phyloP scores from a whole-genome alignment of 2,329 filamentous ascomycete species.

The Colletotrichum kahawae region DNA sequence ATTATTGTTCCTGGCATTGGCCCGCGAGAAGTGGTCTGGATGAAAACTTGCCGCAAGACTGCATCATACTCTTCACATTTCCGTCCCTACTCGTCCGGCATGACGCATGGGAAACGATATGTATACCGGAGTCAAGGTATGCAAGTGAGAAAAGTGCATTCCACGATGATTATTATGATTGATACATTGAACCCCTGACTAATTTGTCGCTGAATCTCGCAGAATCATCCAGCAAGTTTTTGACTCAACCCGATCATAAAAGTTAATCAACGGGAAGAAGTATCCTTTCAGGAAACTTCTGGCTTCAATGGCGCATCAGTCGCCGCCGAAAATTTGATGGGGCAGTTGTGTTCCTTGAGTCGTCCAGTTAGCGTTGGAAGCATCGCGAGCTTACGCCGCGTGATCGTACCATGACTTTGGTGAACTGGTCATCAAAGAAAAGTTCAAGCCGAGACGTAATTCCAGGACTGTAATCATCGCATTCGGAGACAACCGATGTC shows the following conservation, averaged over 20 bases:
- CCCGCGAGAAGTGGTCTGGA: neutral
- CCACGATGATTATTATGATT: neutral
- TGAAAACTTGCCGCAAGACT: neutral
- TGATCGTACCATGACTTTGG: neutral
- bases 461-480: neutral
- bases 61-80: neutral
- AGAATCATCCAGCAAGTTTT: neutral
- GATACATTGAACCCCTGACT: neutral
- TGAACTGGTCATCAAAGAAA: neutral
- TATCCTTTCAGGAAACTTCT: rapidly evolving
- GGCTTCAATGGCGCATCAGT: neutral
- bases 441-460: neutral
- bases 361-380: rapidly evolving
- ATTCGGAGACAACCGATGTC: neutral
- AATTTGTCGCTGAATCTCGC: neutral
- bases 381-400: neutral
- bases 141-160: neutral
- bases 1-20: neutral
- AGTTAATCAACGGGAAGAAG: rapidly evolving
- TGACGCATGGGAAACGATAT: neutral
- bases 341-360: neutral
- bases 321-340: neutral
- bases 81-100: neutral
- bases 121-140: neutral
- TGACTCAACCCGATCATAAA: neutral